These are phyloP conservation scores for Ogataea pignaliae DNA, from an alignment of 805 yeast genomes.

Conservation along the genomic window DNA sequence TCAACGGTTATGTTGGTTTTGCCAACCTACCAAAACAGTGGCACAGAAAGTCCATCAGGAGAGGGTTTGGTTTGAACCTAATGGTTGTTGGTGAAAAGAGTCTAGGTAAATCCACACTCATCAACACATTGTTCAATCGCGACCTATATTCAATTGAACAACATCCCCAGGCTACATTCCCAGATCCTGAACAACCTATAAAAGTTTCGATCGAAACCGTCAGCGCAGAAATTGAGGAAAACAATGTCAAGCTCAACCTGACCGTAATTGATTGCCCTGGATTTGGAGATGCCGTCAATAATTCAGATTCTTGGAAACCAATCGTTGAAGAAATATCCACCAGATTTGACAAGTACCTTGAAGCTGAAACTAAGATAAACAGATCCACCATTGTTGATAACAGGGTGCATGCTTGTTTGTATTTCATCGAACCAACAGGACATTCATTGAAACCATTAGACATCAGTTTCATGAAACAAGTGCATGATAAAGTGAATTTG, in stretches of 20 bases:
- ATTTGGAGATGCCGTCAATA: constrained; percentile 86
- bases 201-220: constrained; percentile 56
- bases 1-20: constrained; percentile 92
- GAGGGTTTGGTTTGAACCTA: constrained; percentile 85
- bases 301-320: constrained; percentile 80
- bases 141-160: constrained; percentile 42
- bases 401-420: constrained; percentile 88
- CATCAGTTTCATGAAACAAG: constrained; percentile 78
- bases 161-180: constrained; percentile 26
- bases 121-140: constrained; percentile 82
- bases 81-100: constrained; percentile 92
- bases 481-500: constrained; percentile 87
- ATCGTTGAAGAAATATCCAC: constrained; percentile 83
- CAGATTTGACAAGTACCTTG: constrained; percentile 85
- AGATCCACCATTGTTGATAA: constrained; percentile 70
- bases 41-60: constrained; percentile 89
- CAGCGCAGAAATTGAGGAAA: constrained; percentile 80
- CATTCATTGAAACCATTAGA: constrained; percentile 88
- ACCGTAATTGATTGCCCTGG: constrained; percentile 90
- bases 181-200: constrained; percentile 39
- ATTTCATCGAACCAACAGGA: constrained; percentile 96
- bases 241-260: constrained; percentile 81
- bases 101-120: constrained; percentile 86
- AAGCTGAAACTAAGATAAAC: constrained; percentile 79
- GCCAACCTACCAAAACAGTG: constrained; percentile 98